These are phyloP conservation scores for Tuber microsphaerosporum DNA, from an alignment of 495 filamentous ascomycete genomes.

Conservation along the genomic window DNA sequence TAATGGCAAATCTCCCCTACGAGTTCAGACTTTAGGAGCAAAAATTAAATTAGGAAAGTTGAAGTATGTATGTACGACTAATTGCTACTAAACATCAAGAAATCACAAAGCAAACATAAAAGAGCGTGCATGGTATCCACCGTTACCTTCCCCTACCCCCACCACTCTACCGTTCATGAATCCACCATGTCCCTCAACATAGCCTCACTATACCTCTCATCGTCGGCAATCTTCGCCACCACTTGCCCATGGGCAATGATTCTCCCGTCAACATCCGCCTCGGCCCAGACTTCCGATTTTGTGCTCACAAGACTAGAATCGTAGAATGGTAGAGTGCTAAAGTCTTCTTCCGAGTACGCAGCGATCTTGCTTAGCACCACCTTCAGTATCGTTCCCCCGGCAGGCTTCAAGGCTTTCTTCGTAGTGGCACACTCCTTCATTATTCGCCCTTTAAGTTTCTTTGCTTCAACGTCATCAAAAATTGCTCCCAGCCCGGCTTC, in stretches of 20 bases:
- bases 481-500: conserved; percentile 19
- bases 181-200: conserved; percentile 3
- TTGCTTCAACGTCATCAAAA: conserved; percentile 14
- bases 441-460: conserved; percentile 27
- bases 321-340: conserved; percentile 10
- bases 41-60: background rate
- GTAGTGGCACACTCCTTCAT: conserved; percentile 9
- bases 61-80: background rate
- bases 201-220: background rate
- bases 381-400: conserved; percentile 12
- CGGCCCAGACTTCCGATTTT: background rate
- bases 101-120: background rate
- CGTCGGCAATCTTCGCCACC: background rate
- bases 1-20: background rate
- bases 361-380: conserved; percentile 12
- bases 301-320: conserved; percentile 12
- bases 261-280: background rate
- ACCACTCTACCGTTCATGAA: background rate
- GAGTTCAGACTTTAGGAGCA: background rate
- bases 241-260: background rate
- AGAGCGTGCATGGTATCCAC: background rate
- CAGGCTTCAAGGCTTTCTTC: conserved; percentile 19
- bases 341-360: conserved; percentile 16
- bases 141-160: background rate
- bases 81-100: background rate